Evolutionary conservation across 2,329 filamentous ascomycete genomes (phyloP).

Genomic region (Geosmithia morbida): DNA sequence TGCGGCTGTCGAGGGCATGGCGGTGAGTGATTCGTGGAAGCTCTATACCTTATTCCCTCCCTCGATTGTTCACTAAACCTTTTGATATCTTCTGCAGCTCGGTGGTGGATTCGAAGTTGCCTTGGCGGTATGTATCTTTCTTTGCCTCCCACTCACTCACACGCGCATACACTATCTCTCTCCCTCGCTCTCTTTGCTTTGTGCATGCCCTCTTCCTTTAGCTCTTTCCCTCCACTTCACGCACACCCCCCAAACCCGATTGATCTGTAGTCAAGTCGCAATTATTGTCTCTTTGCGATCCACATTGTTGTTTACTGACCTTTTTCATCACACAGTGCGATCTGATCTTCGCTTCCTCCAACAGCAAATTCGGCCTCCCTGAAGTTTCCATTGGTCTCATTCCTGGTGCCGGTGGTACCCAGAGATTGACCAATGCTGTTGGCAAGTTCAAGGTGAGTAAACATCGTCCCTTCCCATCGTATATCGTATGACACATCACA

Average conservation of each 20-base stretch:
- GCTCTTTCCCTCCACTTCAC: background rate
- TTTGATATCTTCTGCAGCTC: slow-evolving; percentile 16
- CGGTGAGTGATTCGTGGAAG: slow-evolving; percentile 19
- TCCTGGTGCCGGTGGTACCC: slow-evolving; percentile 24
- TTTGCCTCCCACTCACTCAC: background rate
- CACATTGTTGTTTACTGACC: background rate
- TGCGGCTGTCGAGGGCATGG: slow-evolving; percentile 33
- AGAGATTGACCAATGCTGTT: slow-evolving; percentile 22
- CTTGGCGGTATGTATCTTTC: slow-evolving; percentile 19
- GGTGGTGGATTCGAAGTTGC: slow-evolving; percentile 36
- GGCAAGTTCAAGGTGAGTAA: slow-evolving; percentile 22
- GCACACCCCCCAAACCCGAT: slow-evolving; percentile 1
- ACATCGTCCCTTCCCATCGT: background rate
- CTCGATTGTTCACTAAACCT: slow-evolving; percentile 1
- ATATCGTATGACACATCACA: background rate
- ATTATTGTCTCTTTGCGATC: background rate
- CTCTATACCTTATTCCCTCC: background rate
- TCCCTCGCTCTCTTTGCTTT: background rate
- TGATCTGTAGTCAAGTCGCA: background rate
- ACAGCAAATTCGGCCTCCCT: slow-evolving; percentile 21
- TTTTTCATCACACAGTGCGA: slow-evolving; percentile 16
- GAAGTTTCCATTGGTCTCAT: slow-evolving; percentile 24
- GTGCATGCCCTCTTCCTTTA: background rate
- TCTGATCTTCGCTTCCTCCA: slow-evolving; percentile 19
- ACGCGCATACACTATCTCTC: no score